Base-by-base conservation (phyloP, 129 eudicot genomes). In the Chrysanthemum lavandulifolium region DNA sequence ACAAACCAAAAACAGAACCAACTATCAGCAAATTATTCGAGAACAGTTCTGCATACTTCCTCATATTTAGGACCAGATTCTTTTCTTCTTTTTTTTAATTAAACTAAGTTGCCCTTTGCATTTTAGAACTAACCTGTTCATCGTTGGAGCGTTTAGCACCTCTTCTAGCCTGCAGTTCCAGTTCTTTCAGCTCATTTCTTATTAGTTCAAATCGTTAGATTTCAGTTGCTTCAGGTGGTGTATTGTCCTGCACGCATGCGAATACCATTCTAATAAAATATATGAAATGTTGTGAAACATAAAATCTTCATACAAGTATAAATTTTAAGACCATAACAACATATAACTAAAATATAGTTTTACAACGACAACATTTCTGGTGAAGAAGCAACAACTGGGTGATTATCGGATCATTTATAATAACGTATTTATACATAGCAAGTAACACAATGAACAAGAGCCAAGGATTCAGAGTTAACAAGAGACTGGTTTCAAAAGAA, bases 151-250 rank as follows among this genome's bases (percentile, higher is more conserved):
- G 21, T 19, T 19, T 19, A 19, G 21, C 21, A 19, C 21, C 21
- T 19, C 21, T 19, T 19, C 21, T 19, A 19, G 21, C 21, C 21
- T 19, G 21, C 21, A 19, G 21, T 19, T 19, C 21, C 21, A 19
- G 21, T 19, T 19, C 21, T 19, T 19, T 19, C 21, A 19, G 21
- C 21, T 19, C 21, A 19, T 19, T 19, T 19, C 21, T 19, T 19
- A 19, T 19, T 19, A 19, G 76, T 76, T 90, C 93, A 76, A 94
- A 94, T n/a, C 96, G 93, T 36, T 81, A 88, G 75, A 86, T 75
- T 78, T 94, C 96, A 77, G 81, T 78, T 68, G 93, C 77, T 68
- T 81, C 87, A 61, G 76, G 78, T 70, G 71, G 82, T 25, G 71
- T 61, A 61, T 75, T 79, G 61, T 67, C 65, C n/a, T n/a, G n/a